Percentiles rank a stretch among this genome's conserved stretches.
phyloP scores from a whole-genome alignment of 192 early-diverging fungal genomes.

The Geosiphon pyriformis region DNA sequence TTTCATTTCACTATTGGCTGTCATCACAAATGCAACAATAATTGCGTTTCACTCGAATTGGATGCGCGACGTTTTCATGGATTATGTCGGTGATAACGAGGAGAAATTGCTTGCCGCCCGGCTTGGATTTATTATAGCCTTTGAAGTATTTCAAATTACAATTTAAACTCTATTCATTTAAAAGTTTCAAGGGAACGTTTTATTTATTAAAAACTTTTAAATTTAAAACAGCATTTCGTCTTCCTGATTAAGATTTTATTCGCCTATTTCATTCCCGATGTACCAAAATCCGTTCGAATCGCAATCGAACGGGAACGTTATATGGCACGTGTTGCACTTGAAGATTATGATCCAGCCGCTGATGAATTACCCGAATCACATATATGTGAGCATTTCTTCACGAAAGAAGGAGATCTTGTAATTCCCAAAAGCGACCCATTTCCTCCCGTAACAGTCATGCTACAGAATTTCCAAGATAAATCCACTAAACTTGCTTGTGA shows the following conservation, averaged over 20 bases:
- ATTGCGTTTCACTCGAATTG: conserved; percentile 42
- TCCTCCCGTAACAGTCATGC: too few relatives aligned
- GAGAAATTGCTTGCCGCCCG: conserved; percentile 7
- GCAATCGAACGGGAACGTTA: conserved; percentile 42
- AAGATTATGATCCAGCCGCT: conserved; percentile 32
- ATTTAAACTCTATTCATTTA: conserved; percentile 8
- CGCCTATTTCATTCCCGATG: conserved; percentile 34
- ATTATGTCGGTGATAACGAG: conserved; percentile 1
- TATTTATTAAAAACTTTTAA: neutral
- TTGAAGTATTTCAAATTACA: too few relatives aligned
- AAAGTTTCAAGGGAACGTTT: neutral
- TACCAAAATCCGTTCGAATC: conserved; percentile 29
- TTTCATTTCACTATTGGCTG: conserved; percentile 35
- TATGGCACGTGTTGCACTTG: conserved; percentile 30
- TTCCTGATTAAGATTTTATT: conserved; percentile 34
- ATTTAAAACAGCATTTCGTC: conserved; percentile 32
- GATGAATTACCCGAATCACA: too few relatives aligned
- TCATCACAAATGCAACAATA: conserved; percentile 36
- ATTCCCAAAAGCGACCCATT: too few relatives aligned
- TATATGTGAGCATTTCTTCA: too few relatives aligned
- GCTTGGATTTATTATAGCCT: conserved; percentile 37
- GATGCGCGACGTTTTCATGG: conserved; percentile 28
- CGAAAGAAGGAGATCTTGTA: too few relatives aligned
- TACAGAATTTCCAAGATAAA: too few relatives aligned
- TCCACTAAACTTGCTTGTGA: too few relatives aligned